A percentile compares a stretch with the other conserved stretches of the same genome.
Conservation (phyloP, 306 rosid species). For the Begonia loranthoides region DNA sequence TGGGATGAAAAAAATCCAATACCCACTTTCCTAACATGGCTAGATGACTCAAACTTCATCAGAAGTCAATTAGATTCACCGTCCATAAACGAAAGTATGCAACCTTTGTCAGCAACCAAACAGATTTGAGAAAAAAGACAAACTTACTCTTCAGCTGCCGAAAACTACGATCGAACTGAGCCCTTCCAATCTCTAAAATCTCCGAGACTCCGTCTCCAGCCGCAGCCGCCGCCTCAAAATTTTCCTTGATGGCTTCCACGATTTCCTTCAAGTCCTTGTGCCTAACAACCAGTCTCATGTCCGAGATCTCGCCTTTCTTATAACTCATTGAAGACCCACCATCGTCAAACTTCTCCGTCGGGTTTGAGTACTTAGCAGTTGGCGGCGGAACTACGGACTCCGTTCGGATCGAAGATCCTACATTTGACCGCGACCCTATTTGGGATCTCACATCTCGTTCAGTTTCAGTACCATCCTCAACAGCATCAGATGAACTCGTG, state of each 20-base stretch:
- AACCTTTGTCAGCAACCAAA: slow-evolving; percentile 3
- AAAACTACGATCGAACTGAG: slow-evolving; percentile 86
- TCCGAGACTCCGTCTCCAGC: slow-evolving; percentile 81
- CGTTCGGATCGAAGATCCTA: slow-evolving; percentile 36
- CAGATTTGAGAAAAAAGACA: neutral
- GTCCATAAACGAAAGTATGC: neutral
- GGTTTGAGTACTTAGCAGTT: slow-evolving; percentile 14
- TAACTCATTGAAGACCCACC: slow-evolving; percentile 24
- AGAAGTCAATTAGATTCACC: neutral
- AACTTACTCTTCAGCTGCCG: slow-evolving; percentile 67
- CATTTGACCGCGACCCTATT: slow-evolving; percentile 55
- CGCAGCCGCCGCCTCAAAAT: slow-evolving; percentile 65
- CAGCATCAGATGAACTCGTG: slow-evolving; percentile 44
- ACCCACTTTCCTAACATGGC: no score
- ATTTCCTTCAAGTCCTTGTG: slow-evolving; percentile 88
- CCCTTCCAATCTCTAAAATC: slow-evolving; percentile 69
- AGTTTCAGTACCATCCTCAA: slow-evolving; percentile 29
- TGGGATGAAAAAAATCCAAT: no score
- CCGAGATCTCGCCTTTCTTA: slow-evolving; percentile 33
- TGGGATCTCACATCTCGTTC: slow-evolving; percentile 50
- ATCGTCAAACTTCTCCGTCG: slow-evolving; percentile 23
- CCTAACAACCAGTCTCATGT: slow-evolving; percentile 82
- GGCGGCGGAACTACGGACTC: slow-evolving; percentile 17
- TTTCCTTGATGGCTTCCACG: slow-evolving; percentile 62
- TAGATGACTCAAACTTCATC: neutral